phyloP scores from a whole-genome alignment of 305 asterid genomes.

The Plantago coronopus region DNA sequence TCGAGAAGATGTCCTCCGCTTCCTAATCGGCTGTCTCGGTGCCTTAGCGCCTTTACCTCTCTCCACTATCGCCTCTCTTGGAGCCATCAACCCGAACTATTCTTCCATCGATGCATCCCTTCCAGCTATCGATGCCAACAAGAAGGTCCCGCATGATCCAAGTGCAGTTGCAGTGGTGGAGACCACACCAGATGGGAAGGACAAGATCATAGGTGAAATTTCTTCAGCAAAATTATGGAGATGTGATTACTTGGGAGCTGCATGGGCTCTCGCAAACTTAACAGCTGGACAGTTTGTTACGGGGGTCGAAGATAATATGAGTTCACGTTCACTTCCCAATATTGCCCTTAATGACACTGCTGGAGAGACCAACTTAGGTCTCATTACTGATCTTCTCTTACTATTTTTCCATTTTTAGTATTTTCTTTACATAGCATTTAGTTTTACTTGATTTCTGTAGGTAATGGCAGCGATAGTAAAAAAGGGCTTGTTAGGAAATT shows the following conservation, averaged over 20 bases:
- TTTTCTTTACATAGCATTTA: background rate
- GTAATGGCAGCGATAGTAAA: background rate
- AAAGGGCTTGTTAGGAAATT: constrained; percentile 38
- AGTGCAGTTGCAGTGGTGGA: constrained; percentile 87
- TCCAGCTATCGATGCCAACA: constrained; percentile 64
- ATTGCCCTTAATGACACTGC: background rate
- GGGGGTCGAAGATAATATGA: constrained; percentile 80
- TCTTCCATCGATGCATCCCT: constrained; percentile 53
- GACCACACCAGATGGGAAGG: constrained; percentile 44
- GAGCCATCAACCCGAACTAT: constrained; percentile 65
- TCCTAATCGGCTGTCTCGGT: constrained; percentile 89
- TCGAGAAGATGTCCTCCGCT: constrained; percentile 85
- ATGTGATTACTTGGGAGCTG: constrained; percentile 77
- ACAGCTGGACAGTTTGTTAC: constrained; percentile 84
- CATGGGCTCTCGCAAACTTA: constrained; percentile 86
- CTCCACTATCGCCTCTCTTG: constrained; percentile 67
- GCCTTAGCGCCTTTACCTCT: constrained; percentile 96
- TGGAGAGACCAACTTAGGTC: background rate
- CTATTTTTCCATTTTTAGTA: too few species aligned
- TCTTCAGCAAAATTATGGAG: constrained; percentile 84
- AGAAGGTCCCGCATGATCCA: constrained; percentile 56
- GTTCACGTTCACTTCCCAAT: constrained; percentile 40
- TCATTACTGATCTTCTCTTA: background rate
- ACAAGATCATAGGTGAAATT: constrained; percentile 76
- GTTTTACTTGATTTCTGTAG: background rate